Conservation (phyloP, 2,329 filamentous ascomycete genomes). For the Microdochium trichocladiopsis region DNA sequence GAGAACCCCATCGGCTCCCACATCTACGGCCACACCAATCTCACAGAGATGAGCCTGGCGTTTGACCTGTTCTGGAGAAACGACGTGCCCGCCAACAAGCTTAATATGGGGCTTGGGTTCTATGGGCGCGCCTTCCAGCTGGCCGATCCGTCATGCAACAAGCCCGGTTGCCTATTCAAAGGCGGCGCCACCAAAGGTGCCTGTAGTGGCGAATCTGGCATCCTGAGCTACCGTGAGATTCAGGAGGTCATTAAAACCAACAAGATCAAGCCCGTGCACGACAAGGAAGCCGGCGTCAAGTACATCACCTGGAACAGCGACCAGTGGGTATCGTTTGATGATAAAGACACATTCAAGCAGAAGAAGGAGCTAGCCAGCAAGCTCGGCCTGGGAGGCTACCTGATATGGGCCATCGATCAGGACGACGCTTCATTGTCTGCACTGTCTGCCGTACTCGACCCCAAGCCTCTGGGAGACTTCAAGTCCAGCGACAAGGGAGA, state of each 20-base stretch:
- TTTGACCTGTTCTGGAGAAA: constrained; percentile 38
- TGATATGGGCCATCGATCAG: constrained; percentile 26
- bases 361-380: constrained; percentile 24
- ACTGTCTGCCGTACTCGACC: constrained; percentile 6
- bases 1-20: constrained; percentile 20
- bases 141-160: constrained; percentile 6
- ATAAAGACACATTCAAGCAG: constrained; percentile 23
- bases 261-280: constrained; percentile 11
- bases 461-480: constrained; percentile 3
- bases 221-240: constrained; percentile 15
- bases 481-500: constrained; percentile 2
- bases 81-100: constrained; percentile 28
- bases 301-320: constrained; percentile 23
- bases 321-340: constrained; percentile 35
- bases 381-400: constrained; percentile 18
- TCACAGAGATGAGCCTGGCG: constrained; percentile 34
- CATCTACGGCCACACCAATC: constrained; percentile 34
- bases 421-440: constrained; percentile 13
- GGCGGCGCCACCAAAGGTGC: constrained; percentile 11
- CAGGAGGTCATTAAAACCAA: constrained; percentile 13
- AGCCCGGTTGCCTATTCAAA: constrained; percentile 11
- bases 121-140: constrained; percentile 25
- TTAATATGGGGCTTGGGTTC: constrained; percentile 34
- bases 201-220: constrained; percentile 15
- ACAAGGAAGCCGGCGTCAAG: constrained; percentile 22